phyloP scores from a whole-genome alignment of 352 stramenopile species.

The Phytopythium helicoides region DNA sequence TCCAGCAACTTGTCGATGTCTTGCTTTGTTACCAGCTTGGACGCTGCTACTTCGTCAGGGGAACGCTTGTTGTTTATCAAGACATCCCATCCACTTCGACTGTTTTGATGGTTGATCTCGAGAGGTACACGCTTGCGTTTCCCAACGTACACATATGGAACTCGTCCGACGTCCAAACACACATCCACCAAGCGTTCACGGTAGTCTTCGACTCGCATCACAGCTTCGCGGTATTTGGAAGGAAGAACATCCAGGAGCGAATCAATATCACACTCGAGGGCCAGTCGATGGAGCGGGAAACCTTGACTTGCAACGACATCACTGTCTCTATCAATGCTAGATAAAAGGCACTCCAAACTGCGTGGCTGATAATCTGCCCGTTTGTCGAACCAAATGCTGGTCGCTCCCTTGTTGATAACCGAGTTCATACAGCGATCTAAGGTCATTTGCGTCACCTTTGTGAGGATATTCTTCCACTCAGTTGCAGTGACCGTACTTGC shows the following conservation, averaged over 20 bases:
- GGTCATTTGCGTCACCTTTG: slow-evolving; percentile 15
- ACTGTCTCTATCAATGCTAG: neutral
- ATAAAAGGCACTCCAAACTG: slow-evolving; percentile 28
- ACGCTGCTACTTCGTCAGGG: slow-evolving; percentile 10
- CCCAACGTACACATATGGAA: too few relatives aligned
- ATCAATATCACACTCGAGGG: slow-evolving; percentile 37
- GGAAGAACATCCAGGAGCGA: slow-evolving; percentile 33
- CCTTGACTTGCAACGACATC: too few relatives aligned
- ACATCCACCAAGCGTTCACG: too few relatives aligned
- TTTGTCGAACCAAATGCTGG: slow-evolving; percentile 34
- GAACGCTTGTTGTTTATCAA: too few relatives aligned
- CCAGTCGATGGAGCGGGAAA: slow-evolving; percentile 4
- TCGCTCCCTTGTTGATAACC: slow-evolving; percentile 5
- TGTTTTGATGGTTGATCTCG: too few relatives aligned
- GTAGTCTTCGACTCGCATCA: slow-evolving; percentile 20
- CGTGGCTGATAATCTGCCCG: slow-evolving; percentile 19
- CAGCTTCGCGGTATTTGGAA: slow-evolving; percentile 16
- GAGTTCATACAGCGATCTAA: slow-evolving; percentile 21
- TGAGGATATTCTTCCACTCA: neutral
- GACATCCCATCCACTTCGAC: too few relatives aligned
- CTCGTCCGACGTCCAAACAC: too few relatives aligned
- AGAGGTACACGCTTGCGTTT: too few relatives aligned
- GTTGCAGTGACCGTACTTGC: neutral
- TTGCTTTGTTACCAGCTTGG: slow-evolving; percentile 27
- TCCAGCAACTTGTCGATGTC: slow-evolving; percentile 55